Evolutionary conservation across 305 asterid genomes (phyloP), one percentile per base, ranked within the genome.

Genomic region (Rubia tinctorum): DNA sequence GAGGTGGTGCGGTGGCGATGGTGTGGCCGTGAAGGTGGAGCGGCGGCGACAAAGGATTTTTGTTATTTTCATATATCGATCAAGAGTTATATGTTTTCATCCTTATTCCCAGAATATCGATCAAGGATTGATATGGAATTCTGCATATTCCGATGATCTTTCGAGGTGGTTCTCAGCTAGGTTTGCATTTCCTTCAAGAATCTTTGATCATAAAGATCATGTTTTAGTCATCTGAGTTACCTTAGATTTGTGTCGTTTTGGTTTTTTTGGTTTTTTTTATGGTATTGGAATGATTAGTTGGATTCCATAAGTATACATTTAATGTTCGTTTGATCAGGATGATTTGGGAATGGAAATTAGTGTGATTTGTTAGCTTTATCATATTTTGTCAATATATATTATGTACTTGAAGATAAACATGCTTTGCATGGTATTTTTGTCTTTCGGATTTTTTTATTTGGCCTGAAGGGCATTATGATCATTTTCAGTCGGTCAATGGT

Each of bases 121-220:
- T 80, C 82, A 83, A 18, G 90, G 90, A 0, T 43, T 73, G 47
- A 60, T 67, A n/a, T 86, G 80, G 83, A 82, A 53, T 5, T 53
- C 59, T 53, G 59, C 76, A 72, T 89, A 87, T 75, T 66, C 79
- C 25, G 90, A 86, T 69, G 86, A 90, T 58, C 61, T 87, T 17
- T 81, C 88, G 30, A 78, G 89, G 23, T 86, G 95, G 0, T 92
- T 92, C 77, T 92, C 98, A 7, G 92, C 95, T 79, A 77, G 95
- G 45, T 92, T 92, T 80, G 93, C 95, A 61, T 84, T 86, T 82
- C 90, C 93, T 11, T 79, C 97, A 2, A 84, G 82, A 42, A 78
- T 87, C 77, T 85, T 84, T 66, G 83, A 42, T 42, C 22, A 80
- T 27, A 78, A 87, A 17, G 82, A 84, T 67, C 79, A 81, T 56